Conservation (phyloP, 129 eudicot species). For the Heracleum sosnowskyi region DNA sequence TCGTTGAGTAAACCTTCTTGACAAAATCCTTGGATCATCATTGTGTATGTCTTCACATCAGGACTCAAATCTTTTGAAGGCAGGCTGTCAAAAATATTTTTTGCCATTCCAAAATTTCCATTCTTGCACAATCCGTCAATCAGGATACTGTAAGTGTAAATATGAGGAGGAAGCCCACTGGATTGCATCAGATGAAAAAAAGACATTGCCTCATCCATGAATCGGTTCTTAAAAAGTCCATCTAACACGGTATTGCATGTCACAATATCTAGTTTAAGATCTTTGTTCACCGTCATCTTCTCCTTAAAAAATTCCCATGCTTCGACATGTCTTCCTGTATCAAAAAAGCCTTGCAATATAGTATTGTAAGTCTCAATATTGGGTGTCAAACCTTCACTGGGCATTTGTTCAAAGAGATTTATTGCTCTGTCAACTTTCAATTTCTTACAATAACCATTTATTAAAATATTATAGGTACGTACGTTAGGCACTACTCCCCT, state of each 20-base stretch:
- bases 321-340: background rate
- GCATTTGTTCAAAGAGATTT: background rate
- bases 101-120: background rate
- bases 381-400: background rate
- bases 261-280: background rate
- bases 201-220: background rate
- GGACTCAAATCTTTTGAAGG: background rate
- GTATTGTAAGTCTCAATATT: slow-evolving; percentile 16
- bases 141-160: background rate
- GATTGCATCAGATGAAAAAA: background rate
- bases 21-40: background rate
- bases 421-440: background rate
- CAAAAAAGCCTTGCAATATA: background rate
- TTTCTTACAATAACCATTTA: background rate
- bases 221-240: background rate
- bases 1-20: background rate
- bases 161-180: background rate
- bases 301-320: background rate
- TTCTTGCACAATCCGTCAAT: background rate
- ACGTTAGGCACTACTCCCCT: background rate
- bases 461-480: background rate
- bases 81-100: background rate
- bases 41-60: background rate
- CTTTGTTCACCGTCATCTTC: background rate
- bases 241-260: background rate